Evolutionary conservation across 2,329 filamentous ascomycete species (phyloP).

Genomic region (Fusarium coffeatum): DNA sequence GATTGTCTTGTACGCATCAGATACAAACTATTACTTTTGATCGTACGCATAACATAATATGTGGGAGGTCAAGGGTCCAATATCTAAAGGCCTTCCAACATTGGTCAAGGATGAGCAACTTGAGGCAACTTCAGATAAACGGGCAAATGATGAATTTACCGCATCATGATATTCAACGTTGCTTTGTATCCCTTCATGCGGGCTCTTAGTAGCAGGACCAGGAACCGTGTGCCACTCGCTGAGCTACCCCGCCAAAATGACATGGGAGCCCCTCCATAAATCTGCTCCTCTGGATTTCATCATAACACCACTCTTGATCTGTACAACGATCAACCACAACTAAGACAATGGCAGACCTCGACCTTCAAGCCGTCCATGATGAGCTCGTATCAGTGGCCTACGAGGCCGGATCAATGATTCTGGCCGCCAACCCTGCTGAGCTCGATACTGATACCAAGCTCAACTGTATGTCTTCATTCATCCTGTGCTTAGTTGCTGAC

Average conservation of each 20-base stretch:
- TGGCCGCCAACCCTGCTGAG: conserved; percentile 68
- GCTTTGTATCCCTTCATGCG: not conserved
- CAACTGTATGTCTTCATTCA: conserved; percentile 63
- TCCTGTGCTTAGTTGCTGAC: not conserved
- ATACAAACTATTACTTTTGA: not conserved
- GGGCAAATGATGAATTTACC: not conserved
- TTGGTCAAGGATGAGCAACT: too few species aligned
- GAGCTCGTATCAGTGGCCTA: conserved; percentile 69
- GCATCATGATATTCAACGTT: not conserved
- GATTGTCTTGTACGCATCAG: not conserved
- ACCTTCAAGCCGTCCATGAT: conserved; percentile 72
- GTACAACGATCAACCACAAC: not conserved
- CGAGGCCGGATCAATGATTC: conserved; percentile 73
- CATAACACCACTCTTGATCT: not conserved
- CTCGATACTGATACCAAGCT: conserved; percentile 70
- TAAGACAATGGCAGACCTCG: conserved; percentile 63
- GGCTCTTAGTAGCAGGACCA: not conserved
- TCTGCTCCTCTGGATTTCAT: conserved; percentile 20
- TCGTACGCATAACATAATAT: not conserved
- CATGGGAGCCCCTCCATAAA: conserved; percentile 42
- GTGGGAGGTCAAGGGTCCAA: not conserved
- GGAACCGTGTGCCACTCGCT: not conserved
- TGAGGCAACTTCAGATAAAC: not conserved
- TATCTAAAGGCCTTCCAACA: not conserved
- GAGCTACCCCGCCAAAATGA: conserved; percentile 36